Evolutionary conservation across 208 protist genomes (phyloP).

Genomic region (Phytomonas sp.): DNA sequence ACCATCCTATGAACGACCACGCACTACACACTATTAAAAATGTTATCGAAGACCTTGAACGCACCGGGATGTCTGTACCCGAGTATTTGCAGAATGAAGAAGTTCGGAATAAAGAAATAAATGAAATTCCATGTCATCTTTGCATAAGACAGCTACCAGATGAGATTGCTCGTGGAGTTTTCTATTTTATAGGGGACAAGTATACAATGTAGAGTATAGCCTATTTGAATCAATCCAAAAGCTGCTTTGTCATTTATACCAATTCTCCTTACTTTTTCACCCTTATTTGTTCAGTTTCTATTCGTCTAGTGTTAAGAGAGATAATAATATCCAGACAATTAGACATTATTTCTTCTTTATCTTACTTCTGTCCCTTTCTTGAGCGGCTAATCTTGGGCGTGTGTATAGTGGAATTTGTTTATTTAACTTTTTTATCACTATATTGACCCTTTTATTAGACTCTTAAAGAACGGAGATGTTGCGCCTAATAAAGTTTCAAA

Average conservation of each 20-base stretch:
- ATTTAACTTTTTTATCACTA: slow-evolving; percentile 2
- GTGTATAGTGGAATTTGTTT: background rate
- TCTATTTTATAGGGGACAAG: slow-evolving; percentile 84
- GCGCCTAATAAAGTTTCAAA: background rate
- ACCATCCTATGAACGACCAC: slow-evolving; percentile 72
- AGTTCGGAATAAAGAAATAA: slow-evolving; percentile 43
- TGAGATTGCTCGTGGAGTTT: slow-evolving; percentile 78
- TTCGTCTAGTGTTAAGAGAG: slow-evolving; percentile 6
- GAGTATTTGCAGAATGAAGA: slow-evolving; percentile 68
- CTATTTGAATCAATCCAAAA: background rate
- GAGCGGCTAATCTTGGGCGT: background rate
- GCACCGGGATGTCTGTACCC: slow-evolving; percentile 39
- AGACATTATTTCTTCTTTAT: background rate
- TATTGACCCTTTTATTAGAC: slow-evolving; percentile 3
- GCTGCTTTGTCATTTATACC: background rate
- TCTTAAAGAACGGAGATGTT: background rate
- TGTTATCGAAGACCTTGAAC: slow-evolving; percentile 72
- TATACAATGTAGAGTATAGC: slow-evolving; percentile 26
- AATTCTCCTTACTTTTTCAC: slow-evolving; percentile 8
- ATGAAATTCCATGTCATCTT: slow-evolving; percentile 81
- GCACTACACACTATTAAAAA: slow-evolving; percentile 57
- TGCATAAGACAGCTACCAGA: slow-evolving; percentile 80
- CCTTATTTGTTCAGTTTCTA: slow-evolving; percentile 12
- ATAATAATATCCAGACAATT: slow-evolving; percentile 2
- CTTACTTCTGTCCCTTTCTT: background rate